Evolutionary conservation across 768 basidiomycete species (phyloP), one percentile per base, ranked within the genome.

Genomic region (Termitomyces sp.): DNA sequence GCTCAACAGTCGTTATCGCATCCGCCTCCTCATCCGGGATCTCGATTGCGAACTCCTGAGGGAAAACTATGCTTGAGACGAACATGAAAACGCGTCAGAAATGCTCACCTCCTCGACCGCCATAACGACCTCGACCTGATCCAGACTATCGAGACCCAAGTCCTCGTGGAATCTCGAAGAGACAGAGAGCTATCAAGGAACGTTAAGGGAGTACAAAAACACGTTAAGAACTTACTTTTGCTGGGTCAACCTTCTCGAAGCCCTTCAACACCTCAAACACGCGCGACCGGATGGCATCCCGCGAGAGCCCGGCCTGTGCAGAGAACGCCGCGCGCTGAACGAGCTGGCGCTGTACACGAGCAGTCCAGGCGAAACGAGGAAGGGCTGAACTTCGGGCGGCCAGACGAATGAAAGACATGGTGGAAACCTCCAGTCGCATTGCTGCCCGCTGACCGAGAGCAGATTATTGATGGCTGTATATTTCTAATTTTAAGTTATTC

Each of bases 51-150:
- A 99, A 99, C 71, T 98, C 97, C 94, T 98, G 68, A 39, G 18
- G 58, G 36, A 48, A 7, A 57, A 58, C 58, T 62, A 44, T 44
- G 44, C 58, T 61, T 58, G 20, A 46, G 58, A 50, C 22, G n/a
- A 55, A 15, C 62, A 22, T 20, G 12, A 53, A 35, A 59, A 38
- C 33, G 59, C 45, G 59, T 55, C 46, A 20, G 40, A 64, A 22
- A 57, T 33, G 48, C 71, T 24, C 67, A 87, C 90, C 85, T 95
- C 97, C 78, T 99, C 97, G 67, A 99, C 90, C 44, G 96, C 94
- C 95, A 99, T 97, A 68, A 98, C 92, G 32, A 98, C 95, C 75
- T 99, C 97, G 20, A 99, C 96, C 20, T 95, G 85, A 74, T 99
- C 97, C 72, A 99, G 79, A 69, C 95, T 98, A 77, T 99, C 97